Conservation (phyloP, 2,329 filamentous ascomycete species). For the Xylaria digitata region DNA sequence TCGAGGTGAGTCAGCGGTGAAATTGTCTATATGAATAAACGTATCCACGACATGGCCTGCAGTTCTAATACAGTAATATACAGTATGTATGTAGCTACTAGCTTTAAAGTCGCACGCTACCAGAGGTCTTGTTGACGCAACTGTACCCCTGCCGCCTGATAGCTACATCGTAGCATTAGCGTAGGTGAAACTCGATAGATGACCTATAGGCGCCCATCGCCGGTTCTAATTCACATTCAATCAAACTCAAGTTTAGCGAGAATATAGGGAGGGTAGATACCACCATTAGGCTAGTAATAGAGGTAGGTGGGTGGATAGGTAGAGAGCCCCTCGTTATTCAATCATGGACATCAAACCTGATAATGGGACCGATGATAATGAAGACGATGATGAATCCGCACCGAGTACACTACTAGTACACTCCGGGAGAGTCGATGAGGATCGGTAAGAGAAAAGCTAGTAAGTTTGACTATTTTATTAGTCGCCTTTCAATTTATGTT, state of each 20-base stretch:
- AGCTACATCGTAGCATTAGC: background rate
- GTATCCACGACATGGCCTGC: background rate
- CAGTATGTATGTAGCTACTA: background rate
- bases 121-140: constrained; percentile 22
- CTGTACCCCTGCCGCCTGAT: constrained; percentile 15
- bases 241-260: too few species aligned
- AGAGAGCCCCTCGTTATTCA: too few species aligned
- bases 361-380: too few species aligned
- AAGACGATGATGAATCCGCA: too few species aligned
- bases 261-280: too few species aligned
- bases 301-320: too few species aligned
- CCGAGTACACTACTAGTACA: background rate
- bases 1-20: background rate
- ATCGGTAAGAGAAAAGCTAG: background rate
- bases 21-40: background rate
- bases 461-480: background rate
- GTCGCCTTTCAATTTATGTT: constrained; percentile 10
- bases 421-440: background rate
- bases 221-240: too few species aligned
- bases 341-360: too few species aligned
- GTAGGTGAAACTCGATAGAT: background rate
- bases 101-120: constrained; percentile 20
- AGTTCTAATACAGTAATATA: constrained; percentile 1
- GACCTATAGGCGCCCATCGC: too few species aligned
- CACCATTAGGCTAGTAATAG: too few species aligned